Percentiles rank a stretch among this genome's conserved stretches.
Conservation (phyloP, 768 basidiomycete species). For the Pleurotus platypus region DNA sequence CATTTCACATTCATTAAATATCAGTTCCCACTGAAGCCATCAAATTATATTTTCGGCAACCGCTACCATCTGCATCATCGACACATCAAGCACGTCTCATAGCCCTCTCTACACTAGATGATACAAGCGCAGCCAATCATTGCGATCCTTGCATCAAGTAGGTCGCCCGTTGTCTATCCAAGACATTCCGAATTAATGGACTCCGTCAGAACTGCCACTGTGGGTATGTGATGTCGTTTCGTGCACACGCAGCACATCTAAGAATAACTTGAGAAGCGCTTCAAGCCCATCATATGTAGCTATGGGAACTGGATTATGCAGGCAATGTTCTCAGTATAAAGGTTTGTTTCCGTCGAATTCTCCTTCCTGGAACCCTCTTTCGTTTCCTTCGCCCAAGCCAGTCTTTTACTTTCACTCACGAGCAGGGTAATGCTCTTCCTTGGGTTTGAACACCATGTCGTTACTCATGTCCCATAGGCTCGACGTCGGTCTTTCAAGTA, state of each 20-base stretch:
- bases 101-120: too few species aligned
- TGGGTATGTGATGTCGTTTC: not conserved
- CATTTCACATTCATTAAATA: too few species aligned
- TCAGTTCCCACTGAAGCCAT: too few species aligned
- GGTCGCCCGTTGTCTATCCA: too few species aligned
- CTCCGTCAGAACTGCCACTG: not conserved
- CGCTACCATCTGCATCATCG: too few species aligned
- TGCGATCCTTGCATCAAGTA: too few species aligned
- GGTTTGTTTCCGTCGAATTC: not conserved
- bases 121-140: too few species aligned
- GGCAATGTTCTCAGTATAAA: not conserved
- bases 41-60: too few species aligned
- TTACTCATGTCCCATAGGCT: constrained; percentile 25
- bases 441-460: not conserved
- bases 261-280: not conserved
- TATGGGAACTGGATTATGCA: not conserved
- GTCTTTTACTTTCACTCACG: constrained; percentile 32
- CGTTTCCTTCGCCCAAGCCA: constrained; percentile 25
- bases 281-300: not conserved
- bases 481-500: constrained; percentile 21
- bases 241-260: not conserved
- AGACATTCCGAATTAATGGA: too few species aligned
- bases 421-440: constrained; percentile 38
- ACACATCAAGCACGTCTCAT: too few species aligned
- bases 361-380: constrained; percentile 9